Evolutionary conservation across 306 rosid genomes (phyloP).

Genomic region (Oemleria cerasiformis): DNA sequence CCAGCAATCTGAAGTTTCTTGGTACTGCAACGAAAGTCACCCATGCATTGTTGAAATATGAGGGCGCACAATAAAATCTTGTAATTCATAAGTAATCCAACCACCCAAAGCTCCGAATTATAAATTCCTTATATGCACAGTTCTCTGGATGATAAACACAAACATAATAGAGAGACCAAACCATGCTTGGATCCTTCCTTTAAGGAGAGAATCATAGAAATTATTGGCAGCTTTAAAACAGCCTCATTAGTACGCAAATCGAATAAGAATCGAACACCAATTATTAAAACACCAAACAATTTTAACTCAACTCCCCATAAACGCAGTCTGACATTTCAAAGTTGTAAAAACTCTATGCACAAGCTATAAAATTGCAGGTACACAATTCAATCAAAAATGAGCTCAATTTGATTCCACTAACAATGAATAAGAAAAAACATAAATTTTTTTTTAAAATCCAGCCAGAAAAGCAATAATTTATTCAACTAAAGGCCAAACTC

Average conservation of each 20-base stretch:
- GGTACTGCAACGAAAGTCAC: conserved; percentile 65
- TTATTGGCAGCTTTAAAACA: background rate
- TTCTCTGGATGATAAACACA: background rate
- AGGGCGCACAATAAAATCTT: background rate
- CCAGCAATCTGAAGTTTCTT: conserved; percentile 98
- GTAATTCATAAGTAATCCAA: background rate
- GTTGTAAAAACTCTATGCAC: background rate
- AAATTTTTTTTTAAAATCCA: background rate
- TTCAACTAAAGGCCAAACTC: background rate
- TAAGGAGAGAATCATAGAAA: background rate
- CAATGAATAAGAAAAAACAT: background rate
- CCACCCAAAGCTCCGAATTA: background rate
- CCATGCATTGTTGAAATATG: background rate
- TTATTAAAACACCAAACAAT: no score
- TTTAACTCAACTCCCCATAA: background rate
- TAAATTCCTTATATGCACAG: background rate
- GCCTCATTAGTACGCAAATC: no score
- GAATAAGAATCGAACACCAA: no score
- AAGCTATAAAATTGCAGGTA: background rate
- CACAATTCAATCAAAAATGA: background rate
- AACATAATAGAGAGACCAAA: background rate
- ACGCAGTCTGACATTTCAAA: background rate
- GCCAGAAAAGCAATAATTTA: background rate
- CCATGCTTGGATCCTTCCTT: background rate
- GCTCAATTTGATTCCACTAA: background rate